Conservation (phyloP, 495 filamentous ascomycete species). For the Penicillium lagena region DNA sequence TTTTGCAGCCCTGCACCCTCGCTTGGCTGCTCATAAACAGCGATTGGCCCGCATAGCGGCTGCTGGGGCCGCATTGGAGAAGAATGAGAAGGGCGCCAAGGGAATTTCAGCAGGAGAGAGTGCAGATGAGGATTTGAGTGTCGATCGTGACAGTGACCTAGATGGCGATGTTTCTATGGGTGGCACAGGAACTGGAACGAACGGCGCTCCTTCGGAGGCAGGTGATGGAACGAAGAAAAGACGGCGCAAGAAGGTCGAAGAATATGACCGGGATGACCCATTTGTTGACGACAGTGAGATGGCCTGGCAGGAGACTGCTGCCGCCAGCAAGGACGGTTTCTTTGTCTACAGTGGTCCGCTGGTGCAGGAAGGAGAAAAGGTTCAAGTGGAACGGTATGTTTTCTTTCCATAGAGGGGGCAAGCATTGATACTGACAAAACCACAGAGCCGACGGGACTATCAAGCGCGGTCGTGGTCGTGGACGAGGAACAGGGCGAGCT, state of each 20-base stretch:
- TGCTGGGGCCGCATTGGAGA: slow-evolving; percentile 74
- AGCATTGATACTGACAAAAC: slow-evolving; percentile 17
- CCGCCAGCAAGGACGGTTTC: slow-evolving; percentile 86
- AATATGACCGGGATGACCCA: slow-evolving; percentile 93
- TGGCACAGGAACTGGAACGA: slow-evolving; percentile 41
- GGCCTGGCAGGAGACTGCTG: slow-evolving; percentile 92
- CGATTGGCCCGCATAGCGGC: slow-evolving; percentile 77
- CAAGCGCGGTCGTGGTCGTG: slow-evolving; percentile 70
- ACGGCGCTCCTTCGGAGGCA: slow-evolving; percentile 42
- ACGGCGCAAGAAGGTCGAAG: slow-evolving; percentile 78
- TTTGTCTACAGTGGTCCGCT: slow-evolving; percentile 84
- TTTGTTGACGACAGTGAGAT: slow-evolving; percentile 97
- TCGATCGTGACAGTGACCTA: slow-evolving; percentile 48
- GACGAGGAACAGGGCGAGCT: slow-evolving; percentile 49
- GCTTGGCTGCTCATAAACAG: slow-evolving; percentile 76
- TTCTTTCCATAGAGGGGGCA: not conserved
- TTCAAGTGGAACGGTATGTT: slow-evolving; percentile 67
- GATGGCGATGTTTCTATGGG: slow-evolving; percentile 75
- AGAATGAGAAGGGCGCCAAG: slow-evolving; percentile 42
- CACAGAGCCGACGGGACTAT: slow-evolving; percentile 67
- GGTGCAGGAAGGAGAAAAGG: slow-evolving; percentile 81
- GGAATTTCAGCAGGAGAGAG: slow-evolving; percentile 61
- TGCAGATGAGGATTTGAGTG: slow-evolving; percentile 46
- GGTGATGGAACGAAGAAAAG: slow-evolving; percentile 53
- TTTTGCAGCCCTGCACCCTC: slow-evolving; percentile 87